These are phyloP conservation scores for Saturnispora gosingensis DNA, from an alignment of 805 yeast genomes.

Conservation along the genomic window DNA sequence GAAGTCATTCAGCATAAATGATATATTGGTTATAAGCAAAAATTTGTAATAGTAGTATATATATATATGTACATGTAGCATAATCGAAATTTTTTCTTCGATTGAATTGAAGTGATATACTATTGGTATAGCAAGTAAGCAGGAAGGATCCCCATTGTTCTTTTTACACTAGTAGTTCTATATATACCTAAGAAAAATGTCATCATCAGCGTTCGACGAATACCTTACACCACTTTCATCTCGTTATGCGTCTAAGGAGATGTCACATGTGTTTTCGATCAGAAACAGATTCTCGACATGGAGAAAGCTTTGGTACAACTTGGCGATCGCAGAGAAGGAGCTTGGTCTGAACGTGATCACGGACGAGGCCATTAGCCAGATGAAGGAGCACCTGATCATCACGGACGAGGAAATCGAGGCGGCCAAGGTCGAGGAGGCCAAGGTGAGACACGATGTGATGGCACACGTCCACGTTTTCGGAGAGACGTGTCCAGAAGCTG, in stretches of 20 bases:
- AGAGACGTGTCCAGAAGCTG: conserved; percentile 85
- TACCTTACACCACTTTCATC: conserved; percentile 92
- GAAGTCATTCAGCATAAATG: background rate
- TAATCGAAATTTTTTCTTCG: background rate
- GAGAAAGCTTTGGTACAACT: conserved; percentile 94
- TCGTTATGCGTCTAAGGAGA: conserved; percentile 95
- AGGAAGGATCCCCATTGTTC: background rate
- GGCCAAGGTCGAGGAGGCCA: conserved; percentile 91
- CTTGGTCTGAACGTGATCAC: conserved; percentile 78
- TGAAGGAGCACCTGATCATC: conserved; percentile 67
- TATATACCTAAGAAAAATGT: background rate
- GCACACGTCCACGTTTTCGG: conserved; percentile 98
- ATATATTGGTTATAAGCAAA: background rate
- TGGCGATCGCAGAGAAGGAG: conserved; percentile 93
- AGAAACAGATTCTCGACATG: conserved; percentile 95
- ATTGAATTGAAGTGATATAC: background rate
- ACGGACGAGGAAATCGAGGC: conserved; percentile 87
- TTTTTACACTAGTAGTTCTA: background rate
- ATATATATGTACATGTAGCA: too few relatives aligned
- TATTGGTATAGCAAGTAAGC: background rate
- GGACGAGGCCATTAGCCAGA: conserved; percentile 85
- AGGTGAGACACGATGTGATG: conserved; percentile 98
- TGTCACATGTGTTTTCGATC: conserved; percentile 85
- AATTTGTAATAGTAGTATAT: background rate
- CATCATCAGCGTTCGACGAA: conserved; percentile 41